Base-by-base conservation (phyloP, 2,329 filamentous ascomycete species). In the Paraphaeosphaeria sporulosa region DNA sequence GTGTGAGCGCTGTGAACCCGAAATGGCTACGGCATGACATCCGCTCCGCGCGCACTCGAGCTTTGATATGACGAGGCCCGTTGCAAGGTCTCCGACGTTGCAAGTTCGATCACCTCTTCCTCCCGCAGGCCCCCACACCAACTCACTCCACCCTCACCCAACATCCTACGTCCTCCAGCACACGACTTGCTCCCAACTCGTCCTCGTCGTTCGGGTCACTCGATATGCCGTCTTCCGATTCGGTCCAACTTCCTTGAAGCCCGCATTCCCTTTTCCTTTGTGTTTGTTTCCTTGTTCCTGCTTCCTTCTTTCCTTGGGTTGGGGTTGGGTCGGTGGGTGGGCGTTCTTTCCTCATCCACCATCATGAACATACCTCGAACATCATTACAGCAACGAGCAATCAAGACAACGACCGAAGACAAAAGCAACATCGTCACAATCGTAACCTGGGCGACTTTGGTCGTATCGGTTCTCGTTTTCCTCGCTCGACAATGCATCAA, bases 401-500 rank as follows among this genome's bases (percentile, higher is more conserved):
- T 49, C 25, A 47, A 60, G 10, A 48, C 60, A 19, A 60, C 52
- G 34, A 50, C 55, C 3, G 32, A 62, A 9, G 64, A 74, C 51
- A 70, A 63, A 21, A 68, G 66, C 23, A 59, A 64, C 9, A 63
- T 58, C 3, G 61, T 76, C 36, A 70, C 60, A 34, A 64, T 70
- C 25, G 57, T 64, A 38, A 74, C 74, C 61, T 75, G 72, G 68
- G 57, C 64, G 17, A 60, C 71, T 12, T 57, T 71, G 44, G 64
- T 58, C n/a, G 49, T 70, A 5, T 66, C 71, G 2, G 49, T 71
- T 8, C 19, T 71, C 9, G 60, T 70, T 36, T 71, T 76, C 49
- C 57, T 74, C 19, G 61, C 65, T 13, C 66, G 73, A 19, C 66
- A 73, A 53, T 50, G 63, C 13, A 70, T 74, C 61, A 75, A 74